These are phyloP conservation scores for Solanum gracilifrons DNA, from an alignment of 257 asterid genomes.

Conservation along the genomic window DNA sequence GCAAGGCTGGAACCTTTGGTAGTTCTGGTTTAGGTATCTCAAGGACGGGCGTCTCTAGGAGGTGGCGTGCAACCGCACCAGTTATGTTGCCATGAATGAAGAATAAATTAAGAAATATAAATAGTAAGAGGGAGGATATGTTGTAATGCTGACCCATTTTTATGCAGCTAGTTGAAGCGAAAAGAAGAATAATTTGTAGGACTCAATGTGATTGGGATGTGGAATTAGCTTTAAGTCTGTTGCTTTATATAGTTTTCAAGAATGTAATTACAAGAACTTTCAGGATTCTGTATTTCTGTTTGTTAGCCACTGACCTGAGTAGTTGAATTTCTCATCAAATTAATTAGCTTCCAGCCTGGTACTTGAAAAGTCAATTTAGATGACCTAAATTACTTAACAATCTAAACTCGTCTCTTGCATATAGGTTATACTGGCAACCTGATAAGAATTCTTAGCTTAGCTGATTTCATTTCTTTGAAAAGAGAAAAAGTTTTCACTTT, in stretches of 20 bases:
- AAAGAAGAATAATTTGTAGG: not conserved
- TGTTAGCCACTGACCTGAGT: constrained; percentile 4
- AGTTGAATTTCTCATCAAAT: constrained; percentile 18
- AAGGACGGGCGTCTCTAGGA: constrained; percentile 4
- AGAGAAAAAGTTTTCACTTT: not conserved
- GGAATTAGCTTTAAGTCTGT: not conserved
- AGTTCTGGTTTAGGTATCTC: not conserved
- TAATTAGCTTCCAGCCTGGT: not conserved
- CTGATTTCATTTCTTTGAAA: not conserved
- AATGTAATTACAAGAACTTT: not conserved
- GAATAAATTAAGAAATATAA: not conserved
- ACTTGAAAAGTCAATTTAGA: not conserved
- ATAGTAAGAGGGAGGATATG: not conserved
- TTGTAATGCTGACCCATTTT: not conserved
- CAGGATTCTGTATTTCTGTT: not conserved
- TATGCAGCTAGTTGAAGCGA: not conserved
- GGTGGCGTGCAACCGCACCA: constrained; percentile 9
- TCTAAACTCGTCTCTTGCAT: not conserved
- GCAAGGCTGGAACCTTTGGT: not conserved
- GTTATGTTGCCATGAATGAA: constrained; percentile 1
- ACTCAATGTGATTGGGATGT: not conserved
- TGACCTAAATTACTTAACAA: not conserved
- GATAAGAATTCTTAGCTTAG: not conserved
- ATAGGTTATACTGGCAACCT: not conserved
- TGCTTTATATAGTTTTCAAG: constrained; percentile 9